These are phyloP conservation scores for Epicoccum nigrum DNA, from an alignment of 2,329 filamentous ascomycete genomes.

Conservation along the genomic window DNA sequence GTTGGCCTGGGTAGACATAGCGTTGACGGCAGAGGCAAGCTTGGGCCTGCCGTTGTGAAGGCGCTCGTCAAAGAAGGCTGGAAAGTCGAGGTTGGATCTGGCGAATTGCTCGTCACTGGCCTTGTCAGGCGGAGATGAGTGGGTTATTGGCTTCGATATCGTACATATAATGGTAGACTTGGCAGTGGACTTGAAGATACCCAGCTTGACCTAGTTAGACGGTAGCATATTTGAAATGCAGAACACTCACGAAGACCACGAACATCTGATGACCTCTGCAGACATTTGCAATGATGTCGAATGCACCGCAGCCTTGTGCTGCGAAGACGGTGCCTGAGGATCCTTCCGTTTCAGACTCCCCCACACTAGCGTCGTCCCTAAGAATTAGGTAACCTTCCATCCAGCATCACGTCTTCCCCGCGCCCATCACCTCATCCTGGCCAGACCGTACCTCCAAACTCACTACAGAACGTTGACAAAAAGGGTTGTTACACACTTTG, in stretches of 20 bases:
- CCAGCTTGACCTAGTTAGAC: neutral
- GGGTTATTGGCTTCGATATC: neutral
- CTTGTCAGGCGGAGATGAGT: slow-evolving; percentile 39
- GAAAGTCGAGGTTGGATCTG: slow-evolving; percentile 76
- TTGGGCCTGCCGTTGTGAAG: slow-evolving; percentile 81
- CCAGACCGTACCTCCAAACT: slow-evolving; percentile 3
- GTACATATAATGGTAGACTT: neutral
- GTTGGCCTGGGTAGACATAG: slow-evolving; percentile 84
- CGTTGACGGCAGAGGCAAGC: slow-evolving; percentile 72
- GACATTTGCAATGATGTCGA: neutral
- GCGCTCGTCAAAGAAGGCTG: slow-evolving; percentile 80
- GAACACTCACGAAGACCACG: neutral
- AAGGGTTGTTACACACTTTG: slow-evolving; percentile 11
- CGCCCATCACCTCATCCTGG: neutral
- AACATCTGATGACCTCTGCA: neutral
- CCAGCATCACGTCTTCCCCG: neutral
- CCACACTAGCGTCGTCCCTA: slow-evolving; percentile 17
- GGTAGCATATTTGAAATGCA: neutral
- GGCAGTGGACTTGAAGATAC: slow-evolving; percentile 1
- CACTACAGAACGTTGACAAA: slow-evolving; percentile 5
- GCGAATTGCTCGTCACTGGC: slow-evolving; percentile 73
- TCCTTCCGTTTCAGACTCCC: slow-evolving; percentile 4
- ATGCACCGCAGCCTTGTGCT: neutral
- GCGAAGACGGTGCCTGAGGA: slow-evolving; percentile 6
- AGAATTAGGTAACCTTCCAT: slow-evolving; percentile 16